Conservation (phyloP, 1,284 basidiomycete genomes). For the Anthracocystis setariae region DNA sequence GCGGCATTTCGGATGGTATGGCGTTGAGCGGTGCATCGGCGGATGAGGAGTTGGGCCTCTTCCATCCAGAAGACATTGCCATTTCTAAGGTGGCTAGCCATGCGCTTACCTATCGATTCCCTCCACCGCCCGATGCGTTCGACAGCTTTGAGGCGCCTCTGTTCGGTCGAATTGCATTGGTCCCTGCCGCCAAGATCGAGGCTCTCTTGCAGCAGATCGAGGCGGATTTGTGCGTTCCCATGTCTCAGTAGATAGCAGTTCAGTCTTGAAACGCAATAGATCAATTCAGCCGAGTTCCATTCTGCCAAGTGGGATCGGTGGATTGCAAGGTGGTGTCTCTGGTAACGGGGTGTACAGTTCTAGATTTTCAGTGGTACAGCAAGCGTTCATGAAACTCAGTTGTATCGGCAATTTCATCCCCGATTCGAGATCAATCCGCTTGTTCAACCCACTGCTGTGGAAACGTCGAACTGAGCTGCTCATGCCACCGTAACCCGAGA, state of each 20-base stretch:
- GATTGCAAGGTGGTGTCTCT: too few relatives aligned
- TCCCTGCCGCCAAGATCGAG: slow-evolving; percentile 51
- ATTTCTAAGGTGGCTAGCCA: slow-evolving; percentile 54
- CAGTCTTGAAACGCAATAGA: neutral
- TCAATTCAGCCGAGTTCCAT: neutral
- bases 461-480: slow-evolving; percentile 12
- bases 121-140: slow-evolving; percentile 58
- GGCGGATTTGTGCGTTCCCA: slow-evolving; percentile 28
- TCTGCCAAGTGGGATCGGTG: too few relatives aligned
- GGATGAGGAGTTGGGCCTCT: slow-evolving; percentile 58
- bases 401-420: neutral
- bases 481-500: slow-evolving; percentile 2
- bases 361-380: too few relatives aligned
- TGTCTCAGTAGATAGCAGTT: slow-evolving; percentile 20
- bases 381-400: neutral
- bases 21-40: slow-evolving; percentile 14
- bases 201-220: slow-evolving; percentile 37
- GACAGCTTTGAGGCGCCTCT: slow-evolving; percentile 62
- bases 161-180: slow-evolving; percentile 57
- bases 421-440: neutral
- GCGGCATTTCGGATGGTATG: slow-evolving; percentile 40
- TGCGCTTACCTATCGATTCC: slow-evolving; percentile 62
- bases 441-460: neutral
- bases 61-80: slow-evolving; percentile 64
- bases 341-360: too few relatives aligned